Percentiles rank a stretch among this genome's conserved stretches.
Conservation (phyloP, 140 eudicot species). For the Anethum foeniculum region DNA sequence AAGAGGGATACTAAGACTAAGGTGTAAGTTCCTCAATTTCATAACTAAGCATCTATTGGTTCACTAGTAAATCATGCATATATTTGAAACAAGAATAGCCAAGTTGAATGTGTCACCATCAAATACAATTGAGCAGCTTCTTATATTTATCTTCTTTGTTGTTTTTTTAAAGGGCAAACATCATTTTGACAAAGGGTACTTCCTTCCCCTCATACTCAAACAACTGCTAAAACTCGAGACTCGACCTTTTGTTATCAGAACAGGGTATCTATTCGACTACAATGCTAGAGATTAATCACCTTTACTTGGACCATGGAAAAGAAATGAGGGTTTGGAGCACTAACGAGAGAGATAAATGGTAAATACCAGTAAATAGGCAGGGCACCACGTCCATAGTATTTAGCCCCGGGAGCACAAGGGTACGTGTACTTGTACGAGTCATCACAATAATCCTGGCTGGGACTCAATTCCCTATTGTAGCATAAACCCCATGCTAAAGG, state of each 20-base stretch:
- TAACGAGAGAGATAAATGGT: not conserved
- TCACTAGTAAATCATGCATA: too few species aligned
- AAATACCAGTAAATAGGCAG: constrained; percentile 71
- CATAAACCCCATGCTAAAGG: constrained; percentile 92
- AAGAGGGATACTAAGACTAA: not conserved
- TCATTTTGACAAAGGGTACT: not conserved
- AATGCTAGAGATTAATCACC: not conserved
- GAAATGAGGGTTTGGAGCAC: not conserved
- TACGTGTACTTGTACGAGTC: constrained; percentile 60
- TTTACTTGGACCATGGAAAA: not conserved
- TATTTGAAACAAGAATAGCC: not conserved
- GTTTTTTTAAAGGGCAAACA: not conserved
- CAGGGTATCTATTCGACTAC: not conserved
- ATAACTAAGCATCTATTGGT: not conserved
- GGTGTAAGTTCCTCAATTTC: too few species aligned
- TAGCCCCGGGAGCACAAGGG: constrained; percentile 86
- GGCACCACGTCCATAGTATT: constrained; percentile 93
- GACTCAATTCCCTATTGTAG: constrained; percentile 85
- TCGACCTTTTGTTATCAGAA: not conserved
- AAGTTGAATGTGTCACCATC: not conserved
- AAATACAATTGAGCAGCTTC: not conserved
- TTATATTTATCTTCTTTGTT: not conserved
- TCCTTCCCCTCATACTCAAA: not conserved
- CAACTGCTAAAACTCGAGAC: not conserved
- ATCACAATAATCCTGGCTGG: constrained; percentile 75